phyloP scores from a whole-genome alignment of 2,329 filamentous ascomycete genomes.

The Fusarium sp. region DNA sequence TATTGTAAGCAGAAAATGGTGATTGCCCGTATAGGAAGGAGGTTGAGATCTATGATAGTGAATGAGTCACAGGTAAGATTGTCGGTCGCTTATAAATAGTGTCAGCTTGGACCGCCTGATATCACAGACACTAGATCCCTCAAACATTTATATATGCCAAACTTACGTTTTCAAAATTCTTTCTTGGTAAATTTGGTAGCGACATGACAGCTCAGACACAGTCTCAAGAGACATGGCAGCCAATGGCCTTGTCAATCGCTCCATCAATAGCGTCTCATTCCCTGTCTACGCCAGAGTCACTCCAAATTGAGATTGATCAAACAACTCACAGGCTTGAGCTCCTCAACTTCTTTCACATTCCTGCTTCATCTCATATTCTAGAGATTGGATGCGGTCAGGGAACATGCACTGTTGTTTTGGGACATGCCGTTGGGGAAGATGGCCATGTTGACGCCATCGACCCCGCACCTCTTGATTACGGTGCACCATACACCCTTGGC shows the following conservation, averaged over 20 bases:
- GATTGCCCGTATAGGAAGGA: background rate
- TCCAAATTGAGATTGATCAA: conserved; percentile 12
- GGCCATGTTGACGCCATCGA: conserved; percentile 13
- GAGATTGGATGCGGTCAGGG: conserved; percentile 18
- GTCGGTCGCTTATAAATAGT: background rate
- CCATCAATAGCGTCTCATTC: background rate
- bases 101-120: background rate
- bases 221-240: background rate
- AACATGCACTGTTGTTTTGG: conserved; percentile 19
- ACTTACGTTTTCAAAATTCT: too few species aligned
- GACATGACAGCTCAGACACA: background rate
- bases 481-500: conserved; percentile 13
- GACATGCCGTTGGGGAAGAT: background rate
- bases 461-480: conserved; percentile 16
- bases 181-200: background rate
- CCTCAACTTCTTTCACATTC: background rate
- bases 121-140: background rate
- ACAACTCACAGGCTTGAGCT: background rate
- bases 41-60: background rate
- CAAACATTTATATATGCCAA: fast-evolving
- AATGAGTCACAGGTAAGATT: background rate
- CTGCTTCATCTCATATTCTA: background rate
- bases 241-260: background rate
- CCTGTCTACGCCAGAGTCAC: background rate
- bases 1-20: fast-evolving